These are phyloP conservation scores for Dictyophora rubrovolvata DNA, from an alignment of 768 basidiomycete species.

Conservation along the genomic window DNA sequence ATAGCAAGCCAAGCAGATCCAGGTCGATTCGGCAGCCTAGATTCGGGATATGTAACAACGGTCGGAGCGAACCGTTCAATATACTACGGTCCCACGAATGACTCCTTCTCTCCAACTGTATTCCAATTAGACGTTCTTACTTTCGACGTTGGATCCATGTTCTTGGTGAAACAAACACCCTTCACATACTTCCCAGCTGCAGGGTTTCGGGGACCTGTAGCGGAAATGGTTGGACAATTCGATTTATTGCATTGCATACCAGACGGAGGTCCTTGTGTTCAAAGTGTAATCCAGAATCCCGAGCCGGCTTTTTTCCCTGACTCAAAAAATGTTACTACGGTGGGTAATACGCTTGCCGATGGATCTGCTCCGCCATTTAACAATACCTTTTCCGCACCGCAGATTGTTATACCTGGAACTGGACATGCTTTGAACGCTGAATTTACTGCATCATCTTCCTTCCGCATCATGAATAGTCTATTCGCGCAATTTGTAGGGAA, in stretches of 20 bases:
- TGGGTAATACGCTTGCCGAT: not conserved
- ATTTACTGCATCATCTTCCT: not conserved
- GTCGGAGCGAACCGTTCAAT: not conserved
- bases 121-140: not conserved
- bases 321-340: not conserved
- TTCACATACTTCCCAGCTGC: not conserved
- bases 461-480: not conserved
- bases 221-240: not conserved
- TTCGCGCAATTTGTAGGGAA: not conserved
- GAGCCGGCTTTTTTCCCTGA: not conserved
- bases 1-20: not conserved
- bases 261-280: not conserved
- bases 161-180: not conserved
- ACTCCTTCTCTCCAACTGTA: not conserved
- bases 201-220: not conserved
- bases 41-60: not conserved
- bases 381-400: not conserved
- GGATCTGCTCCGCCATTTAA: not conserved
- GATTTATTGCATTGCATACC: not conserved
- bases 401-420: not conserved
- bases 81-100: not conserved
- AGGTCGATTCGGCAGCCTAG: not conserved
- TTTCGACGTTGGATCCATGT: not conserved
- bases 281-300: not conserved
- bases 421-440: slow-evolving; percentile 2